phyloP scores from a whole-genome alignment of 2,329 filamentous ascomycete genomes.

The Xylariales sp. region DNA sequence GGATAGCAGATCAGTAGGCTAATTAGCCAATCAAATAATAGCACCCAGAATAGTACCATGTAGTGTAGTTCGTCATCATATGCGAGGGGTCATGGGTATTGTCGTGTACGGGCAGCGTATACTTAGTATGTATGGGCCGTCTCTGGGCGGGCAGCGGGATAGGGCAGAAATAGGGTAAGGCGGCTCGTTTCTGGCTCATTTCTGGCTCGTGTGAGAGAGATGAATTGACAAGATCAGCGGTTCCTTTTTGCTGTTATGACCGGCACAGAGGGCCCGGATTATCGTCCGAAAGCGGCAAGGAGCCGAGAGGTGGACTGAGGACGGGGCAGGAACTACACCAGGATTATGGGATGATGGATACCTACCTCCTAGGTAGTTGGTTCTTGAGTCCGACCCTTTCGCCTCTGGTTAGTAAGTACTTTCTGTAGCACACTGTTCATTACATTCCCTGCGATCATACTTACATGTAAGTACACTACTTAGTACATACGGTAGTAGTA shows the following conservation, averaged over 20 bases:
- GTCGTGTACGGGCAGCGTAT: too few species aligned
- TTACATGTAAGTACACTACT: too few species aligned
- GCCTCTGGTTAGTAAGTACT: constrained; percentile 1
- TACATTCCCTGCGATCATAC: constrained; percentile 15
- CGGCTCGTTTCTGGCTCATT: too few species aligned
- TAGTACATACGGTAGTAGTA: too few species aligned
- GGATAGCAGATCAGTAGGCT: neutral
- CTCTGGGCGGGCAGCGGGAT: too few species aligned
- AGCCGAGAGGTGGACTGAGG: constrained; percentile 10
- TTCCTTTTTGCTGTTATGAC: constrained; percentile 1
- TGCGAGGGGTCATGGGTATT: neutral
- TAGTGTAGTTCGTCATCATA: constrained; percentile 2
- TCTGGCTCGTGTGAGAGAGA: constrained; percentile 15
- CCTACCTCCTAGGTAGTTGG: too few species aligned
- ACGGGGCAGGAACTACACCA: neutral
- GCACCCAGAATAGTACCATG: neutral
- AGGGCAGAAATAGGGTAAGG: too few species aligned
- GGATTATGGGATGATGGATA: constrained; percentile 2
- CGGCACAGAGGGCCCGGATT: constrained; percentile 20
- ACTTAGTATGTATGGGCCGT: too few species aligned
- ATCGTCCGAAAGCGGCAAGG: constrained; percentile 31
- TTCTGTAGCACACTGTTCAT: constrained; percentile 25
- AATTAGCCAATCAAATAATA: constrained; percentile 6
- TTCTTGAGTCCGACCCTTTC: neutral
- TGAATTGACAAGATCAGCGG: constrained; percentile 18